Evolutionary conservation across 768 basidiomycete genomes (phyloP), one percentile per base, ranked within the genome.

Genomic region (Naganishia vaughanmartiniae): DNA sequence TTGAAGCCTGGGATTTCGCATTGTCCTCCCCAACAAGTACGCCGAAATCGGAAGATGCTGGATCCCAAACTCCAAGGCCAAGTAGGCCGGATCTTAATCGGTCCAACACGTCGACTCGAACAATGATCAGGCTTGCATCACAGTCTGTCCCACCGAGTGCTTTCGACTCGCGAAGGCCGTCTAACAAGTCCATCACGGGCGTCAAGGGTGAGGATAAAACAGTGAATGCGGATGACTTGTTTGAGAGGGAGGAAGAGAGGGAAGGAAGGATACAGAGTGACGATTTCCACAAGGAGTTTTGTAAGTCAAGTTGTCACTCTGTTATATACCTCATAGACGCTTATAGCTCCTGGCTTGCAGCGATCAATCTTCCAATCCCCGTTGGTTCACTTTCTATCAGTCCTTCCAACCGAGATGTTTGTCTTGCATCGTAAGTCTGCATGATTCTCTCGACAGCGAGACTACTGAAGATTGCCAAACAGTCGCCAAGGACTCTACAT

Each of bases 401-500:
- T 75, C 94, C 94, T 12, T 85, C 89, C 6, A 89, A 87, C 65
- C 86, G 94, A 26, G 94, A 97, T 78, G 85, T 97, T 30, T 92
- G 92, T 4, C 86, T 97, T 54, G 94, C 92, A 60, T 89, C 91
- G 89, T 92, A 82, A 74, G 88, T 63, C 42, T 28, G 42, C 28
- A 28, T 21, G 4, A 1, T 26, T 82, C 54, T 56, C 31, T 31
- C 0, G n/a, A 55, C 15, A 0, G 28, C 28, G 51, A 65, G 9
- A 26, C 24, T 36, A 12, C 21, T 33, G 14, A 88, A 88, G 24
- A 21, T 28, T 55, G 4, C 19, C 67, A 46, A 45, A 58, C 26
- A 81, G 81, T 11, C 89, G 94, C 5, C 88, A 92, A 69, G 95
- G 95, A 0, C 84, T 99, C 19, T 98, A 91, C 79, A 93, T 98